Evolutionary conservation across 305 asterid genomes (phyloP), one percentile per base, ranked within the genome.

Genomic region (Salvia sclarea): DNA sequence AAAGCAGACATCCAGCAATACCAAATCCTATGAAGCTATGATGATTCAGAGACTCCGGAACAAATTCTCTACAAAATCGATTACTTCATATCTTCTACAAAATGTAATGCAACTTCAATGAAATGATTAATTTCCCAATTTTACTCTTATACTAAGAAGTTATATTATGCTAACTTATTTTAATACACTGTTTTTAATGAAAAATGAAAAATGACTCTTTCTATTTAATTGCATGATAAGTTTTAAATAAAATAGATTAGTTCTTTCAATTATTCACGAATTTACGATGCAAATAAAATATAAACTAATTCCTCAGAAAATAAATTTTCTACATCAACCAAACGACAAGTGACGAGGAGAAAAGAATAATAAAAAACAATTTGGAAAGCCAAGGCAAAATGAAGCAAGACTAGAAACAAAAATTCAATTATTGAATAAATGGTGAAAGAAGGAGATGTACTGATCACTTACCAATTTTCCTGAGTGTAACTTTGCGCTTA

Each of bases 401-500:
- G 30, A 35, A 47, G 25, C 8, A 43, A 12, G 20, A 57, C 9
- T 12, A 11, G 14, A 21, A 54, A 17, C 53, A 20, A 8, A 30
- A 31, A 50, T 20, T 43, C 16, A 57, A 16, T 6, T 12, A 38
- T 35, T 6, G 44, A 33, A 0, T 10, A 60, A 50, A 57, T 3
- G 8, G 20, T 2, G 10, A 6, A 21, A 21, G 13, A 43, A 9
- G 8, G 10, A 48, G 44, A 1, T 18, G 49, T 47, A 63, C 18
- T 33, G 49, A 66, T 18, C n/a, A 56, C 52, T 75, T 79, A 88
- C 98, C 96, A 0, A 81, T 69, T 81, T 78, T 88, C 80, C 85
- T 88, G 61, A 94, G 92, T 14, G 69, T 5, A 24, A 91, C 61
- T 76, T 84, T 86, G 73, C 97, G 98, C 87, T 94, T 94, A 78